These are phyloP conservation scores for Sanghuangporus sanghuang DNA, from an alignment of 1,284 basidiomycete genomes.

Conservation along the genomic window DNA sequence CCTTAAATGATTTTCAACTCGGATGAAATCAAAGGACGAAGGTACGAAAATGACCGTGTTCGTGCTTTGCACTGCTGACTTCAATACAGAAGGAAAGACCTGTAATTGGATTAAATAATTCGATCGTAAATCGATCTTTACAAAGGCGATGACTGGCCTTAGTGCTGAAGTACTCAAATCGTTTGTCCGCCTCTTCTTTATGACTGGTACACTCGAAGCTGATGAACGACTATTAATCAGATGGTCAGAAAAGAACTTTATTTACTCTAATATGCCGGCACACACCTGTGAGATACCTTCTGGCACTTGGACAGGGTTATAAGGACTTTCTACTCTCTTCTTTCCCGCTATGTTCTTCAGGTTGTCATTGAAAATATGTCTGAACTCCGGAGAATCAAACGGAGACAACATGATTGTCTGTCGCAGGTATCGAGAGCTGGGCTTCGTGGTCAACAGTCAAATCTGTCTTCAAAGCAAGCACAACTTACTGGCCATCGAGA, in stretches of 20 bases:
- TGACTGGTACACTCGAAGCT: slow-evolving; percentile 71
- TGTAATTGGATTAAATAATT: slow-evolving; percentile 25
- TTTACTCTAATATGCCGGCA: slow-evolving; percentile 4
- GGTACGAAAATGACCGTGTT: slow-evolving; percentile 90
- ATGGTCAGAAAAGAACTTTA: not conserved
- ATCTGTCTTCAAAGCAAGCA: not conserved
- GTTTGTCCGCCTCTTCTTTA: slow-evolving; percentile 79
- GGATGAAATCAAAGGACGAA: slow-evolving; percentile 95
- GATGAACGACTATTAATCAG: slow-evolving; percentile 51
- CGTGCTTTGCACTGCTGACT: slow-evolving; percentile 87
- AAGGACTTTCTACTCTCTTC: slow-evolving; percentile 61
- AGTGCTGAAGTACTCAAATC: slow-evolving; percentile 83
- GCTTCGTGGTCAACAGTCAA: not conserved
- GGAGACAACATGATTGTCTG: slow-evolving; percentile 89
- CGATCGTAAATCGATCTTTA: not conserved
- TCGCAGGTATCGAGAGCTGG: slow-evolving; percentile 74
- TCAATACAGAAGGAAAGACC: slow-evolving; percentile 77
- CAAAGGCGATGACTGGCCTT: slow-evolving; percentile 46
- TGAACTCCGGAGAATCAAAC: slow-evolving; percentile 87
- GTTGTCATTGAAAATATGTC: slow-evolving; percentile 67
- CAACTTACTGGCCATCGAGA: slow-evolving; percentile 81
- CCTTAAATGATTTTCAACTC: slow-evolving; percentile 83
- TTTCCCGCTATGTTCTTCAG: slow-evolving; percentile 87
- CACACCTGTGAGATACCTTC: slow-evolving; percentile 75
- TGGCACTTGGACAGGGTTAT: slow-evolving; percentile 69